These are phyloP conservation scores for Reutealis trisperma DNA, from an alignment of 345 rosid species.

Conservation along the genomic window DNA sequence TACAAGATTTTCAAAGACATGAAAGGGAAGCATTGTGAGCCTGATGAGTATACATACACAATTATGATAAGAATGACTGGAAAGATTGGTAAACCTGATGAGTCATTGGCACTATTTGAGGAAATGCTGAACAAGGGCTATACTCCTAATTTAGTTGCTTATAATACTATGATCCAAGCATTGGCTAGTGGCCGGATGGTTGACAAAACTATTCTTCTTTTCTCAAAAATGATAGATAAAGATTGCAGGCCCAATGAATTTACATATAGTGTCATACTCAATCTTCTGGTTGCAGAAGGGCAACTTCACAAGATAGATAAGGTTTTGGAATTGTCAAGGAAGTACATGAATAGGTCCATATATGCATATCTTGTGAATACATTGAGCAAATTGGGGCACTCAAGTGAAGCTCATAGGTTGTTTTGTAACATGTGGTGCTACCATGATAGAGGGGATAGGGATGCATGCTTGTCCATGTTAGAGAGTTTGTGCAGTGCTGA, in stretches of 20 bases:
- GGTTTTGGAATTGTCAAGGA: slow-evolving; percentile 58
- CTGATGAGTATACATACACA: slow-evolving; percentile 78
- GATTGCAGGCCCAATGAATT: slow-evolving; percentile 23
- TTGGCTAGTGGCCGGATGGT: slow-evolving; percentile 64
- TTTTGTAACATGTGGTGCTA: slow-evolving; percentile 91
- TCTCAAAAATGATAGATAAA: slow-evolving; percentile 57
- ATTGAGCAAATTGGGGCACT: slow-evolving; percentile 68
- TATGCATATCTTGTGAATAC: slow-evolving; percentile 78
- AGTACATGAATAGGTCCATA: slow-evolving; percentile 66
- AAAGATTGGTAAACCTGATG: slow-evolving; percentile 58
- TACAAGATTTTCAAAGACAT: slow-evolving; percentile 75
- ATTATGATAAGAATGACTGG: slow-evolving; percentile 84
- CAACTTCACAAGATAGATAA: slow-evolving; percentile 24
- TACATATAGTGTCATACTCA: slow-evolving; percentile 24
- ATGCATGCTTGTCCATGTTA: slow-evolving; percentile 64
- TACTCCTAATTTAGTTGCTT: slow-evolving; percentile 46
- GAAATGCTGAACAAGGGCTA: slow-evolving; percentile 65
- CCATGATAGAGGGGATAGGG: slow-evolving; percentile 77
- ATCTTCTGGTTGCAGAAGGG: slow-evolving; percentile 22
- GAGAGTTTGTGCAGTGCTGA: slow-evolving; percentile 76
- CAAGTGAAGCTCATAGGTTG: slow-evolving; percentile 77
- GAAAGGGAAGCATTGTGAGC: slow-evolving; percentile 64
- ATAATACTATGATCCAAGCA: slow-evolving; percentile 78
- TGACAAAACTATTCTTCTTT: slow-evolving; percentile 67
- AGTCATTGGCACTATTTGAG: slow-evolving; percentile 61